A percentile compares a stretch with the other conserved stretches of the same genome.
phyloP scores from a whole-genome alignment of 2,329 filamentous ascomycete genomes.

The Colletotrichum sp. region DNA sequence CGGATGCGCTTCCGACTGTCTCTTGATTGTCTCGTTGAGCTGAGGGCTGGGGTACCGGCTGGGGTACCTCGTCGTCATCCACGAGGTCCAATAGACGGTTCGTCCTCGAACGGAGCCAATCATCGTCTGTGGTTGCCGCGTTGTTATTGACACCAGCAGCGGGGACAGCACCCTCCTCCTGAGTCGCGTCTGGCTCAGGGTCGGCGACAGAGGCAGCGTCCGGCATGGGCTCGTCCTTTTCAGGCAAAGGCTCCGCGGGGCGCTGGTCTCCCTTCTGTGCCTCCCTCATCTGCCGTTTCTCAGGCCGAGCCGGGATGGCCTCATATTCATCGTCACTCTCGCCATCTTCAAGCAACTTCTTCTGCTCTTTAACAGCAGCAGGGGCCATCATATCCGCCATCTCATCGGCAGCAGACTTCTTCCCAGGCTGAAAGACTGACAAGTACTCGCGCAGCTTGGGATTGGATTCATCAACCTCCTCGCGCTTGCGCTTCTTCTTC shows the following conservation, averaged over 20 bases:
- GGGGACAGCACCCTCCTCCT: background rate
- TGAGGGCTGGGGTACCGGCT: conserved; percentile 27
- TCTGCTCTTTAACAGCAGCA: conserved; percentile 24
- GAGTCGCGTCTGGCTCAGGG: background rate
- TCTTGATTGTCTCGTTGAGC: conserved; percentile 21
- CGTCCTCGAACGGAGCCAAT: conserved; percentile 91
- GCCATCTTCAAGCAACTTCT: conserved; percentile 46
- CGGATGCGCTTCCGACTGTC: background rate
- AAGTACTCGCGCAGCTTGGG: conserved; percentile 88
- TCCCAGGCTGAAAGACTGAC: conserved; percentile 74
- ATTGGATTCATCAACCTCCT: conserved; percentile 65
- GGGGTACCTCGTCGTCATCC: conserved; percentile 68
- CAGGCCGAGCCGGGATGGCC: conserved; percentile 59
- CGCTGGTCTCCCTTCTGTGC: conserved; percentile 11
- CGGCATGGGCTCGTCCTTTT: conserved; percentile 12
- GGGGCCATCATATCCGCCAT: conserved; percentile 15
- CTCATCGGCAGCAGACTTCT: conserved; percentile 36
- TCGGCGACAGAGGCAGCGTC: background rate
- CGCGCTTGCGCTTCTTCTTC: conserved; percentile 72
- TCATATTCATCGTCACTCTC: conserved; percentile 82
- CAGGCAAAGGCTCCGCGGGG: conserved; percentile 13
- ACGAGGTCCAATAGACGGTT: conserved; percentile 85
- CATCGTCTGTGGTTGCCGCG: conserved; percentile 70
- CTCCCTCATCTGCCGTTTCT: conserved; percentile 42
- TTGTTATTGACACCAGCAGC: background rate